Percentiles rank a stretch among this genome's conserved stretches.
These are phyloP conservation scores for Cylindricascospora bacillispora DNA, from an alignment of 1,139 yeast genomes.

Conservation along the genomic window DNA sequence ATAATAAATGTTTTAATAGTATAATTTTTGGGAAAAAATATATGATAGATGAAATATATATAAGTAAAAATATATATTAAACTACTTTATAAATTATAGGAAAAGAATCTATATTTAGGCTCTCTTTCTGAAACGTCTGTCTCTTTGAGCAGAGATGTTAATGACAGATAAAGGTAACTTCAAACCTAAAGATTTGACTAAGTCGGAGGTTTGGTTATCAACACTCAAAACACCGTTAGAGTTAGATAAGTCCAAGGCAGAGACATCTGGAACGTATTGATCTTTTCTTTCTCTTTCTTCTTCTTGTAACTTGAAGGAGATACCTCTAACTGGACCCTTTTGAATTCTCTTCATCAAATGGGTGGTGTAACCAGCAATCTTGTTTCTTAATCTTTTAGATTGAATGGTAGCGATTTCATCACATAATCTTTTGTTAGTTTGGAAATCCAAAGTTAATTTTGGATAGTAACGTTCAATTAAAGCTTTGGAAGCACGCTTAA, in stretches of 20 bases:
- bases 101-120: constrained; percentile 42
- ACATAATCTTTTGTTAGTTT: constrained; percentile 99
- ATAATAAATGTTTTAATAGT: too few relatives aligned
- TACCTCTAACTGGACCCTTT: constrained; percentile 99
- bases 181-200: constrained; percentile 94
- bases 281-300: constrained; percentile 99
- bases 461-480: constrained; percentile 99
- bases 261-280: constrained; percentile 99
- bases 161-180: constrained; percentile 86
- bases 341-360: constrained; percentile 99
- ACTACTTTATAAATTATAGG: too few relatives aligned
- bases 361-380: constrained; percentile 99
- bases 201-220: constrained; percentile 95
- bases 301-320: constrained; percentile 99
- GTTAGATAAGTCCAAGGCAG: constrained; percentile 98
- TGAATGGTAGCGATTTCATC: constrained; percentile 98
- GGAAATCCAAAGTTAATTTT: constrained; percentile 98
- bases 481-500: constrained; percentile 99
- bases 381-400: constrained; percentile 99
- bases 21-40: too few relatives aligned
- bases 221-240: constrained; percentile 94
- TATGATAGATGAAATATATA: too few relatives aligned
- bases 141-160: constrained; percentile 87
- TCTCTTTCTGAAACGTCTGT: constrained; percentile 94
- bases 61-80: too few relatives aligned